Base-by-base conservation (phyloP, 2,329 filamentous ascomycete species). In the Cercospora sp. region DNA sequence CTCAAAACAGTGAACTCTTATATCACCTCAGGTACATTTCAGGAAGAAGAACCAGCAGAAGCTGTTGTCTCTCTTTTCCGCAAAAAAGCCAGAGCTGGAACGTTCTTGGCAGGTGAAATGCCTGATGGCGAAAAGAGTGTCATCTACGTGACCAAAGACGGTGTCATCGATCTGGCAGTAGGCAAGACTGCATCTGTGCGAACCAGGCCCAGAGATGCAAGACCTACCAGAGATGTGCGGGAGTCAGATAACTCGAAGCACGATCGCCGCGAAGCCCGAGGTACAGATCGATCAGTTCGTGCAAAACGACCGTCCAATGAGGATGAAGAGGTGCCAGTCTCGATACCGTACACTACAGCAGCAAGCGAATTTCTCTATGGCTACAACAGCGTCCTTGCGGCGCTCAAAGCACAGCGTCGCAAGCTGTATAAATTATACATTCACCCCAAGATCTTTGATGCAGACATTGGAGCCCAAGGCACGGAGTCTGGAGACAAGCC, bases 301-400 rank as follows among this genome's bases (percentile, higher is more conserved):
- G 8, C 20, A 5, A 45, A 23, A 31, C 28, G 61, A 16, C 16
- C 16, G 12, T 33, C n/a, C 31, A 67, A 69, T 13, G 65, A 69
- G 23, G 72, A 74, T 16, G 55, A 78, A 72, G 67, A 76, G 9
- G 67, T 80, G 1, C 82, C 82, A 0, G 67, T 80, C 3, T 77
- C 81, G 6, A 84, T 91, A 18, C 87, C 88, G 1, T 90, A 94
- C 76, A 93, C 92, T 0, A 96, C 93, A 0, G 91, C 94, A 0
- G 92, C 92, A 5, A 97, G 94, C 0, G 91, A 97, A 69, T 98
- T 97, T 74, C 83, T 99, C 2, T 98, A 97, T 77, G 95, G 95
- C 5, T 87, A 87, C 55, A 91, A 91, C 2, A 89, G 92, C 1
- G 92, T 98, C 23, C 85, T 91, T 70, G 91, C 94, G 20, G 94